Conservation (phyloP, 2,329 filamentous ascomycete genomes). For the Escovopsis sp. region DNA sequence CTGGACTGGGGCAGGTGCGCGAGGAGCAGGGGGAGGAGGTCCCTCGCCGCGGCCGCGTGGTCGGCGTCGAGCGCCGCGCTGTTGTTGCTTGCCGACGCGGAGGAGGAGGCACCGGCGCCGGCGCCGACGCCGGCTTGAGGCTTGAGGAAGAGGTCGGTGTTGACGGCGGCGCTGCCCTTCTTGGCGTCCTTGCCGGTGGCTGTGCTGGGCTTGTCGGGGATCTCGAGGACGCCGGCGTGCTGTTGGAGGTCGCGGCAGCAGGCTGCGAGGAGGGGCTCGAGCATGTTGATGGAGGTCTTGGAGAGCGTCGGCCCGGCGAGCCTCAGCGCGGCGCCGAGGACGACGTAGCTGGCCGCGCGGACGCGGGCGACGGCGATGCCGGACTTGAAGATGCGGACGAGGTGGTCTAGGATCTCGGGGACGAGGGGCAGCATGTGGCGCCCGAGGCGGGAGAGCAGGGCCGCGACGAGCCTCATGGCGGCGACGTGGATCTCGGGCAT, state of each 20-base stretch:
- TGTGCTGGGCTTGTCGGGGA: conserved; percentile 17
- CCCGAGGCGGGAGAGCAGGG: conserved; percentile 43
- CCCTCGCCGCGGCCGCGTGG: conserved; percentile 41
- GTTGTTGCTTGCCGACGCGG: no score
- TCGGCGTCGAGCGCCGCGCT: conserved; percentile 23
- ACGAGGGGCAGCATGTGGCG: conserved; percentile 42
- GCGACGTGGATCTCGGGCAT: conserved; percentile 63
- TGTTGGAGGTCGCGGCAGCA: conserved; percentile 64
- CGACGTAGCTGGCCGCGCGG: conserved; percentile 44
- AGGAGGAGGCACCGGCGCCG: conserved; percentile 5
- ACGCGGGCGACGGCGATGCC: conserved; percentile 37
- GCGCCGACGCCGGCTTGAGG: conserved; percentile 19
- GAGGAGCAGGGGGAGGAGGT: conserved; percentile 49
- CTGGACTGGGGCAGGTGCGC: conserved; percentile 48
- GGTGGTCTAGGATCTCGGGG: conserved; percentile 54
- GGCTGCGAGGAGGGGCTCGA: conserved; percentile 46
- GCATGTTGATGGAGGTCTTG: conserved; percentile 48
- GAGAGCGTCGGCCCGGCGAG: conserved; percentile 51
- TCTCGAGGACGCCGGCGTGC: conserved; percentile 32
- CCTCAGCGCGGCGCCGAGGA: conserved; percentile 42
- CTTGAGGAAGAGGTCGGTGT: conserved; percentile 58
- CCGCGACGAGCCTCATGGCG: conserved; percentile 46
- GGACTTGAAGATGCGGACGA: conserved; percentile 54
- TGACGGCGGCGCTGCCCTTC: conserved; percentile 33
- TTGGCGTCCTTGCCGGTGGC: conserved; percentile 15